Evolutionary conservation across 768 basidiomycete species (phyloP).

Genomic region (Pisolithus sp.): DNA sequence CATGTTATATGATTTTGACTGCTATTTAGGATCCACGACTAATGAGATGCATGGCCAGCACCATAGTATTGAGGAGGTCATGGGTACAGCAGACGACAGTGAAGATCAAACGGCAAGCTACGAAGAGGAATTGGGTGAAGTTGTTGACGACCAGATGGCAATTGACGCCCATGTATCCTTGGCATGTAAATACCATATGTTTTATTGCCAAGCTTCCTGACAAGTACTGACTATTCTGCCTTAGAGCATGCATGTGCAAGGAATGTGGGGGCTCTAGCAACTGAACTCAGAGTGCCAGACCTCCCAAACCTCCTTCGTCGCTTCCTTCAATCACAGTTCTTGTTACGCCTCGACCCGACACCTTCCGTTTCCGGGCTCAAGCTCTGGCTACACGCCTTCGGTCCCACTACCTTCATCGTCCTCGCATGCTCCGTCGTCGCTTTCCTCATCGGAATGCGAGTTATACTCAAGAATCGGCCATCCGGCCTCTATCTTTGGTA

Average conservation of each 20-base stretch:
- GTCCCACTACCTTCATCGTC: no score
- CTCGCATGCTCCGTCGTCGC: no score
- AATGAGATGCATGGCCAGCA: neutral
- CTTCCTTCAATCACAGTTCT: slow-evolving; percentile 3
- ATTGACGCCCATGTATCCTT: neutral
- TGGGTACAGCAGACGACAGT: neutral
- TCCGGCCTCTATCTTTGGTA: no score
- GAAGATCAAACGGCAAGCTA: neutral
- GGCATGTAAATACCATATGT: neutral
- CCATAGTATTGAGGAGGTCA: neutral
- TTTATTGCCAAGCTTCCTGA: neutral
- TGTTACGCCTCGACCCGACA: no score
- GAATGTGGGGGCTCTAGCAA: neutral
- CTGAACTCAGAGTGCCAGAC: neutral
- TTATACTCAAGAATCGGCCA: no score
- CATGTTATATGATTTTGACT: neutral
- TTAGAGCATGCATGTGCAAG: neutral
- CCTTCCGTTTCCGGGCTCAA: no score
- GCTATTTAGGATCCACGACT: neutral
- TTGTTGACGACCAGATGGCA: neutral
- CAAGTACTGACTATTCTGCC: neutral
- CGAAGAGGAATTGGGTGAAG: neutral
- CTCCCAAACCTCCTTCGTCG: neutral
- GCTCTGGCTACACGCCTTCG: no score
- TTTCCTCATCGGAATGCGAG: no score